Conservation (phyloP, 805 yeast species). For the Cyberlindnera americana region DNA sequence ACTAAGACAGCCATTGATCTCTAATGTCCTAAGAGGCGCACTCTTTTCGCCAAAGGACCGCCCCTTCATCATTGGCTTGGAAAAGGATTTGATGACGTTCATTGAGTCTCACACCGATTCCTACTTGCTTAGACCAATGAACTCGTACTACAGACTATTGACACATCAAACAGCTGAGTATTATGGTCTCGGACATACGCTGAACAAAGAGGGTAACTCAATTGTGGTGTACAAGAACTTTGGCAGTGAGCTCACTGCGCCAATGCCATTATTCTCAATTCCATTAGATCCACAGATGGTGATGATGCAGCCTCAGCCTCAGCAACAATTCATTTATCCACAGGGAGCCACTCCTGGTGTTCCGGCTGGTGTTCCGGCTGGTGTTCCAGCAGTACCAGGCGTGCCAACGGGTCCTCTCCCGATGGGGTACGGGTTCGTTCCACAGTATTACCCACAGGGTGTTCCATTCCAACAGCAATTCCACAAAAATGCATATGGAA, state of each 20-base stretch:
- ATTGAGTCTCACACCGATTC: conserved; percentile 38
- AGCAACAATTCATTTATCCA: conserved; percentile 4
- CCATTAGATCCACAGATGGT: conserved; percentile 13
- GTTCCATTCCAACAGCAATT: conserved; percentile 1
- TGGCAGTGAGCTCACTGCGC: conserved; percentile 20
- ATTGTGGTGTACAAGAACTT: conserved; percentile 39
- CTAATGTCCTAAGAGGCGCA: conserved; percentile 35
- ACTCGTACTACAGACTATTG: conserved; percentile 64
- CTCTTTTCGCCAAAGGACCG: conserved; percentile 45
- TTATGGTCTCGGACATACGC: conserved; percentile 55
- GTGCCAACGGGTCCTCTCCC: background rate
- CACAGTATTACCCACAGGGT: conserved; percentile 1
- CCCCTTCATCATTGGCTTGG: conserved; percentile 46
- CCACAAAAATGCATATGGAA: background rate
- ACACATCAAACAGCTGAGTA: conserved; percentile 71
- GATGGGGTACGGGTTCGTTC: background rate
- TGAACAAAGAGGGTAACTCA: conserved; percentile 47
- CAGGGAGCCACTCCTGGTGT: background rate
- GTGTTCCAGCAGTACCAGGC: background rate
- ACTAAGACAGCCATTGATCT: conserved; percentile 9
- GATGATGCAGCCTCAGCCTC: conserved; percentile 8
- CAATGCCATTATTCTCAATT: conserved; percentile 17
- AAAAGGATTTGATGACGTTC: conserved; percentile 44
- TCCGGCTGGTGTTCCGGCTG: background rate
- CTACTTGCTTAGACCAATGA: conserved; percentile 44